Base-by-base conservation (phyloP, 2,329 filamentous ascomycete species). In the Tolypocladium endophyticum region DNA sequence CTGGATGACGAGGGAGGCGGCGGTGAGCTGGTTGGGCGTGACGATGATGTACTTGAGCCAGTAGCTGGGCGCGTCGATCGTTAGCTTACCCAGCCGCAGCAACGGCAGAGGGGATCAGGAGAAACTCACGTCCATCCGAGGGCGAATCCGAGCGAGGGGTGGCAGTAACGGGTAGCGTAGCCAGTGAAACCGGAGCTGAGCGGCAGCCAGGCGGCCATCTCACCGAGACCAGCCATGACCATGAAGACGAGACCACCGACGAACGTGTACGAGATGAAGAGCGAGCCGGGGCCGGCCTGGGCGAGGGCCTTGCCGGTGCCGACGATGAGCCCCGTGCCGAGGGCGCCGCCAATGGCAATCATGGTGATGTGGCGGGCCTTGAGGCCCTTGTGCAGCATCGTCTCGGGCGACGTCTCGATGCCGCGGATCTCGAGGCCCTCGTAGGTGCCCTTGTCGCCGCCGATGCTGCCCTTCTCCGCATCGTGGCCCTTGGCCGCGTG, bases 11-110 rank as follows among this genome's bases (percentile, higher is more conserved):
- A 95, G 74, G 6, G 89, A 84, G n/a, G 82, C 84, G 35, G 90
- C 90, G 0, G 90, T 94, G 45, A 95, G 77, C 71, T 95, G 90
- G 69, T 94, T 94, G 1, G 91, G 90, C 1, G 89, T 92, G 56
- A 89, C 82, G 67, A 95, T 92, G 70, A 94, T 89, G 72, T 94
- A 94, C 84, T 92, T 82, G 74, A 86, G 82, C 82, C 84, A 89
- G 65, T 81, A 81, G 50, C 79, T 80, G 59, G 28, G 28, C 8
- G 8, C 1, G 28, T 33, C 30, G 30, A 35, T 35, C 30, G 30
- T 53, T 35, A 53, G 50, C 50, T 23, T 35, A 1, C 20, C 18
- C 2, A 18, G 0, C 16, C 28, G 8, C 9, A 16, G 20, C 39
- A 23, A 25, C 28, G 30, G 25, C 35, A 30, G 55, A 30, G 28